Evolutionary conservation across 495 filamentous ascomycete species (phyloP), one percentile per base, ranked within the genome.

Genomic region (Penicillium lividum): DNA sequence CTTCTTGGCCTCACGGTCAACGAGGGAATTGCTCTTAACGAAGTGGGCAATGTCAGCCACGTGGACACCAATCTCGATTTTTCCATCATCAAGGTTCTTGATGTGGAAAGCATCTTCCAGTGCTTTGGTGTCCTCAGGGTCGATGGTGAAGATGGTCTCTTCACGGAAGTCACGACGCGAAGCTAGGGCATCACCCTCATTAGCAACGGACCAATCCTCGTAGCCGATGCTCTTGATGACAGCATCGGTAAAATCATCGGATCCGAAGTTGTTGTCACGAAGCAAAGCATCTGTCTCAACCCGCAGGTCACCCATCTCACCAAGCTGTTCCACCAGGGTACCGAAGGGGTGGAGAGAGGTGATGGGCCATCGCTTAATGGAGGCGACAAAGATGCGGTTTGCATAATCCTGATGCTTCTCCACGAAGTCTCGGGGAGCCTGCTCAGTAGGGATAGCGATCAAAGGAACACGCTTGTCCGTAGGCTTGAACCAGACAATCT

Each of bases 401-500:
- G 92, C 89, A 70, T 97, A 98, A 7, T 96, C 90, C 71, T 97
- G 92, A 70, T 98, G 94, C 72, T 93, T 96, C 81, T 98, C 94
- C 43, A 98, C 94, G 62, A 98, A 98, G 77, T 98, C 94, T 16
- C 92, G 88, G 3, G 94, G 94, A 9, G 94, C 94, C 72, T 98
- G 94, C 73, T 98, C 94, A 6, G 94, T 98, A 9, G 94, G 94
- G 59, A 98, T 98, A 40, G 94, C 94, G 71, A 98, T 98, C 62
- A 98, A 77, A 59, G 95, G 94, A 45, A 98, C 94, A 65, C 94
- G 90, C 82, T 98, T 98, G 73, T 98, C 94, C 1, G 94, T 98
- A 54, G 94, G 94, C 80, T 98, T 98, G 81, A 98, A 98, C 94
- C 94, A 98, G 33, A 98, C 94, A 76, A 98, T 98, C 86, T 98